Base-by-base conservation (phyloP, 202 grass and related monocot species). In the Tripidium arundinaceum region DNA sequence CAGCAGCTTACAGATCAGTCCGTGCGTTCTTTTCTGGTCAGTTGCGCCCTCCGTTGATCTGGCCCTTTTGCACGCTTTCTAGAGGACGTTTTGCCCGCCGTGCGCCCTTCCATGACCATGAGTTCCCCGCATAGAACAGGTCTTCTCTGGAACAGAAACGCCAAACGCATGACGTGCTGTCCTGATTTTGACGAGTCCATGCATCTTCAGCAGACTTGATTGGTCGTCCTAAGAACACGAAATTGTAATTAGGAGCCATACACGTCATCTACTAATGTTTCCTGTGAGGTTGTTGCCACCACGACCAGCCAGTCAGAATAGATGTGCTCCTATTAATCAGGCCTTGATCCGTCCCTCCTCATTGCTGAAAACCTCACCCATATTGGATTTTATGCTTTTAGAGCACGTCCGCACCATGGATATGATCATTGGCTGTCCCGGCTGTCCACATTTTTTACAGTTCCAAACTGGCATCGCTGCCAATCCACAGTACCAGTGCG, bases 41-140 rank as follows among this genome's bases (percentile, higher is more conserved):
- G 65, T 13, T 37, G 36, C 5, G 16, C 54, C 21, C 36, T 80
- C 21, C 33, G 47, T 40, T 67, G 43, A 76, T 50, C 49, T 67
- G 76, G 59, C 60, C 36, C 18, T 41, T 55, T 41, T 42, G 57
- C 79, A 68, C 50, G 25, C 19, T 78, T 78, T 82, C 83, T 89
- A 82, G 73, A 89, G 45, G 24, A 11, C n/a, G 1, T 52, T 27
- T 82, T 36, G 27, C 45, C 24, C 76, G 12, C 47, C 22, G 28
- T 52, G 45, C 65, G 46, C 21, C 27, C 29, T 68, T 42, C 63
- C 66, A 46, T n/a, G n/a, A n/a, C n/a, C n/a, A n/a, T 6, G 21
- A 46, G 73, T 7, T 65, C 8, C 46, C 27, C 16, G 36, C 21
- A 16, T 73, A 72, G 72, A 77, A 65, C 57, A 57, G 26, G 28